Percentiles rank a stretch among this genome's conserved stretches.
phyloP scores from a whole-genome alignment of 805 yeast species.

The Starmerella etchellsii region DNA sequence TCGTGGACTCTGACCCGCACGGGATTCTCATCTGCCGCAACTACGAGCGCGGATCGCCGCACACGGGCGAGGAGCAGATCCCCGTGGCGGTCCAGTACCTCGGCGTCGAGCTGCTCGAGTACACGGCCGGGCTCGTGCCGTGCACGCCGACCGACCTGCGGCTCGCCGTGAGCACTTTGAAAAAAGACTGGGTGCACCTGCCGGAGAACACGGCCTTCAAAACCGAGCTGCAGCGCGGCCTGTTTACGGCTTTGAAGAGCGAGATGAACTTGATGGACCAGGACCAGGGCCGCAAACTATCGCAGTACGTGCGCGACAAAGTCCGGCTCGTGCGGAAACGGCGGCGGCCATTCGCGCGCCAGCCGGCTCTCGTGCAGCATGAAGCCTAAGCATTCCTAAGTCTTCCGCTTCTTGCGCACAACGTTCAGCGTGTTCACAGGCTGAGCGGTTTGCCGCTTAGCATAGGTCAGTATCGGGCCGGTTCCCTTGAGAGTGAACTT shows the following conservation, averaged over 20 bases:
- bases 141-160: constrained; percentile 25
- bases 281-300: constrained; percentile 13
- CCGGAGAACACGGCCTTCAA: constrained; percentile 21
- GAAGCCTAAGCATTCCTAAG: not conserved
- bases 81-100: constrained; percentile 22
- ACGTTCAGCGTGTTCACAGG: constrained; percentile 8
- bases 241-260: constrained; percentile 39
- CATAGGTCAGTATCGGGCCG: too few species aligned
- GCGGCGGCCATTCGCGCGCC: not conserved
- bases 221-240: constrained; percentile 42
- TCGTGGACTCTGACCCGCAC: constrained; percentile 54
- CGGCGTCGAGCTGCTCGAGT: constrained; percentile 36
- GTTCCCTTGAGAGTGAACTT: constrained; percentile 10
- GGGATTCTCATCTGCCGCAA: constrained; percentile 42
- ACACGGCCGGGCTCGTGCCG: constrained; percentile 25
- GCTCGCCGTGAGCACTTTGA: constrained; percentile 25
- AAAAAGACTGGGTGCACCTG: constrained; percentile 21
- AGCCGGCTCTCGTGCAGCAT: not conserved
- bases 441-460: too few species aligned
- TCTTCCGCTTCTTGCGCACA: constrained; percentile 8
- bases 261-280: constrained; percentile 41
- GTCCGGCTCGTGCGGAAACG: not conserved
- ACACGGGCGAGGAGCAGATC: constrained; percentile 8
- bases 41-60: constrained; percentile 24
- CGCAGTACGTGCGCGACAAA: constrained; percentile 15